Conservation (phyloP, 2,329 filamentous ascomycete genomes). For the Penicillium oxalicum region DNA sequence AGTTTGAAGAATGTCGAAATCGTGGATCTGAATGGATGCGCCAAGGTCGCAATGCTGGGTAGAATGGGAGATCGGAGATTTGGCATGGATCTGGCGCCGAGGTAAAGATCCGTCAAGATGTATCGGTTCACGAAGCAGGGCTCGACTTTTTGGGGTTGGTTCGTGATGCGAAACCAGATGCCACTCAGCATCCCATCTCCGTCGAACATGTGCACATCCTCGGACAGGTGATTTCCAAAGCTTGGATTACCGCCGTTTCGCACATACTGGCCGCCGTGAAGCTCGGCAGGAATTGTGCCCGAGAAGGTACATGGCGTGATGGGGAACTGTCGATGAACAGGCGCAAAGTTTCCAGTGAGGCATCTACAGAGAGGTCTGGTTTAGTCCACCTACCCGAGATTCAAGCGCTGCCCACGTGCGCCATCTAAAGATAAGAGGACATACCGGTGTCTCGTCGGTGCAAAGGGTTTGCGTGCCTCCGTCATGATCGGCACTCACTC, state of each 20-base stretch:
- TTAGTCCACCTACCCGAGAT: neutral
- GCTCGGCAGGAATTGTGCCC: slow-evolving; percentile 58
- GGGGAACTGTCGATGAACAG: slow-evolving; percentile 51
- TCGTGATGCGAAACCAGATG: slow-evolving; percentile 51
- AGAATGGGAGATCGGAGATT: slow-evolving; percentile 53
- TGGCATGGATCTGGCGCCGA: slow-evolving; percentile 47
- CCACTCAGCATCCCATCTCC: slow-evolving; percentile 70
- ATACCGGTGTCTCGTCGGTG: neutral
- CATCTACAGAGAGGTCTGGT: slow-evolving; percentile 36
- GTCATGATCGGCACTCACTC: neutral
- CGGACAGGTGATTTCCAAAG: slow-evolving; percentile 54
- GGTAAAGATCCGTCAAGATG: slow-evolving; percentile 60
- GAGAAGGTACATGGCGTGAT: slow-evolving; percentile 54
- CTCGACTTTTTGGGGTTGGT: slow-evolving; percentile 36
- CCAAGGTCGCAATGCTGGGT: slow-evolving; percentile 31
- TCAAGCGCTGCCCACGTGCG: no score
- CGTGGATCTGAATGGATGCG: neutral
- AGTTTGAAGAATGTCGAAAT: neutral
- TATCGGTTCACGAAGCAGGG: slow-evolving; percentile 66
- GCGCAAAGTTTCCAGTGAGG: slow-evolving; percentile 64
- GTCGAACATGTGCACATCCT: slow-evolving; percentile 68
- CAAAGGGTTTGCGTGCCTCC: neutral
- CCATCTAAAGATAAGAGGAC: neutral
- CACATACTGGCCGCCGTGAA: slow-evolving; percentile 64
- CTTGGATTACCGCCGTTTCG: slow-evolving; percentile 64